Evolutionary conservation across 129 eudicot species (phyloP), one percentile per base, ranked within the genome.

Genomic region (Gnaphalium uliginosum): DNA sequence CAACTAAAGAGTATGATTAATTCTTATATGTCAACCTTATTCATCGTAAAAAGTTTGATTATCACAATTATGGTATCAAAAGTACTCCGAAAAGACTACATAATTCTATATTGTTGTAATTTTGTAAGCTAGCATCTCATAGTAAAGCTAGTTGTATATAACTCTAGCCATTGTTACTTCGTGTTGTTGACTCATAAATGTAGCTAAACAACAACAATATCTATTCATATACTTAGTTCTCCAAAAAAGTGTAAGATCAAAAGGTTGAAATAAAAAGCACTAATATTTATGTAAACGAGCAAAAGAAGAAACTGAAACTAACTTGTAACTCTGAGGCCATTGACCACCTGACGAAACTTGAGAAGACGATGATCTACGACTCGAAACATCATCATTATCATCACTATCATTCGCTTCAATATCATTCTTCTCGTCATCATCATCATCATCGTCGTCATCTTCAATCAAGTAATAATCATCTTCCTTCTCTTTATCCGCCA

Each of bases 291-390:
- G 35, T 7, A 35, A 27, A 43, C 35, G n/a, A 39, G 19, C 24
- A 37, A 73, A 43, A 73, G 11, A 58, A 6, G 41, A 22, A 54
- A 69, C 3, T 43, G 17, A 62, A 30, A 76, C 53, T 23, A 18
- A 85, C 88, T 80, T 85, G 78, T 78, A 81, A 81, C 85, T 85
- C 78, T 71, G 83, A 2, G 88, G 88, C 88, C 88, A 85, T 68
- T 76, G 82, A 56, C 69, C 39, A 35, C 50, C 71, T 30, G 64
- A 14, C 21, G 83, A 46, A 41, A 73, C 77, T 54, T 80, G 77
- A 10, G 81, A 78, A 77, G 35, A 43, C 17, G 79, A 77, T 10
- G 84, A 69, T 78, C 78, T 60, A 8, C 79, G 63, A 51, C 80
- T 64, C 11, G 48, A 61, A 39, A 27, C 51, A 72, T 59, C 61